These are phyloP conservation scores for Apiotrichum mycotoxinovorans DNA, from an alignment of 1,284 basidiomycete species.

Conservation along the genomic window DNA sequence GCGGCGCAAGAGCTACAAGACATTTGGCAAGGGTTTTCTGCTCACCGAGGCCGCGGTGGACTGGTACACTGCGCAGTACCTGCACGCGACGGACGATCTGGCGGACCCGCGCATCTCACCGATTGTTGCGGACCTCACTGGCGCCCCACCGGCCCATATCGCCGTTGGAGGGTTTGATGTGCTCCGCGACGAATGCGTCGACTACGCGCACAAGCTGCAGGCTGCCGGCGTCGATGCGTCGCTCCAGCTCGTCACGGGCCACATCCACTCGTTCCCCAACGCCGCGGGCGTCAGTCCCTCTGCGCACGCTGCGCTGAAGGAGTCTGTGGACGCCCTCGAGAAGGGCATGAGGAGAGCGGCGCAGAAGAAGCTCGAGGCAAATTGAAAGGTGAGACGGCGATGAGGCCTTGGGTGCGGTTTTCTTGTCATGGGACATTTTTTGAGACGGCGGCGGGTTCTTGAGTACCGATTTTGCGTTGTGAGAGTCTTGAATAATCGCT, in stretches of 20 bases:
- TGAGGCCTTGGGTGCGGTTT: too few species aligned
- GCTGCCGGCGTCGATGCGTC: not conserved
- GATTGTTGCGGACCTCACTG: not conserved
- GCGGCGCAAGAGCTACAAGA: not conserved
- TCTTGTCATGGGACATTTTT: too few species aligned
- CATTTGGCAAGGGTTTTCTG: not conserved
- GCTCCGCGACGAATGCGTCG: not conserved
- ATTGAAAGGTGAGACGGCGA: too few species aligned
- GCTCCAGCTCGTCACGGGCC: not conserved
- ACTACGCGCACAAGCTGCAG: not conserved
- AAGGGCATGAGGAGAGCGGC: not conserved
- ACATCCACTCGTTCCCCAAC: not conserved
- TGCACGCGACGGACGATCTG: not conserved
- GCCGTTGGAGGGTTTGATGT: not conserved
- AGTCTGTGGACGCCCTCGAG: not conserved
- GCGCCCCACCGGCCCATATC: not conserved
- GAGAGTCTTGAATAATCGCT: too few species aligned
- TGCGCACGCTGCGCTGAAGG: not conserved
- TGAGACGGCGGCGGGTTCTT: too few species aligned
- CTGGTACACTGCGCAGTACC: not conserved
- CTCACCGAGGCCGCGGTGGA: not conserved
- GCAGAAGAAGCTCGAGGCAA: not conserved
- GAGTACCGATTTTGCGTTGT: too few species aligned
- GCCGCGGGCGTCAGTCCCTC: not conserved
- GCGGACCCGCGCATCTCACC: not conserved